Evolutionary conservation across 768 basidiomycete species (phyloP).

Genomic region (Auricularia sp.): DNA sequence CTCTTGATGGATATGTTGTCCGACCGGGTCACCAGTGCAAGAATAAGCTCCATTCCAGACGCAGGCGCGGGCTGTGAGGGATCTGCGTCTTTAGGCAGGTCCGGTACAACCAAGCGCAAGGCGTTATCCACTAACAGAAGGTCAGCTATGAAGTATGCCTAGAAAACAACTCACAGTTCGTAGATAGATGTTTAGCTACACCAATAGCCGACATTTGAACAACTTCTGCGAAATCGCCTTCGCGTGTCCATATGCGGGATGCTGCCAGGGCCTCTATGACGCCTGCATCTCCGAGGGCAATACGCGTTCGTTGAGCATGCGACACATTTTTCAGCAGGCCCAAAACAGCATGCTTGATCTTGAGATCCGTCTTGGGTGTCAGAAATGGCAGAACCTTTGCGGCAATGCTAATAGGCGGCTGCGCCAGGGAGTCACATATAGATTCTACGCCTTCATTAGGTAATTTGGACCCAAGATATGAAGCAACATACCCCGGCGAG

Average conservation of each 20-base stretch:
- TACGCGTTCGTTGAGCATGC: slow-evolving; percentile 47
- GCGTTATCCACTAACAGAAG: slow-evolving; percentile 34
- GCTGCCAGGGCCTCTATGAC: slow-evolving; percentile 51
- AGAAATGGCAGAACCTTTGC: slow-evolving; percentile 55
- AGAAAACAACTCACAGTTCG: slow-evolving; percentile 42
- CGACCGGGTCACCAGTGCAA: slow-evolving; percentile 66
- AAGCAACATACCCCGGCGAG: slow-evolving; percentile 50
- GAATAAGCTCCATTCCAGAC: slow-evolving; percentile 51
- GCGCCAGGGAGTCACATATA: slow-evolving; percentile 45
- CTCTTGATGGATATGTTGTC: slow-evolving; percentile 76
- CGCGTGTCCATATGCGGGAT: slow-evolving; percentile 61
- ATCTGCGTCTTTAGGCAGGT: slow-evolving; percentile 17
- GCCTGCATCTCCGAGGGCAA: slow-evolving; percentile 46
- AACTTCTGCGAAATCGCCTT: slow-evolving; percentile 73
- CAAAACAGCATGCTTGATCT: slow-evolving; percentile 81
- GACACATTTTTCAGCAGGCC: slow-evolving; percentile 75
- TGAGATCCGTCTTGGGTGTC: slow-evolving; percentile 50
- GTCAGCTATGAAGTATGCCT: not conserved
- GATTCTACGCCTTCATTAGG: slow-evolving; percentile 10
- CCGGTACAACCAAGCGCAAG: slow-evolving; percentile 37
- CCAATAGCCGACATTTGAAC: slow-evolving; percentile 85
- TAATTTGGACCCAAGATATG: slow-evolving; percentile 10
- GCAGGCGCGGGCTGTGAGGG: slow-evolving; percentile 12
- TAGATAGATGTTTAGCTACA: slow-evolving; percentile 80
- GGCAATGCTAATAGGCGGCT: slow-evolving; percentile 45